Conservation (phyloP, 2,329 filamentous ascomycete species). For the Colletotrichum sp. region DNA sequence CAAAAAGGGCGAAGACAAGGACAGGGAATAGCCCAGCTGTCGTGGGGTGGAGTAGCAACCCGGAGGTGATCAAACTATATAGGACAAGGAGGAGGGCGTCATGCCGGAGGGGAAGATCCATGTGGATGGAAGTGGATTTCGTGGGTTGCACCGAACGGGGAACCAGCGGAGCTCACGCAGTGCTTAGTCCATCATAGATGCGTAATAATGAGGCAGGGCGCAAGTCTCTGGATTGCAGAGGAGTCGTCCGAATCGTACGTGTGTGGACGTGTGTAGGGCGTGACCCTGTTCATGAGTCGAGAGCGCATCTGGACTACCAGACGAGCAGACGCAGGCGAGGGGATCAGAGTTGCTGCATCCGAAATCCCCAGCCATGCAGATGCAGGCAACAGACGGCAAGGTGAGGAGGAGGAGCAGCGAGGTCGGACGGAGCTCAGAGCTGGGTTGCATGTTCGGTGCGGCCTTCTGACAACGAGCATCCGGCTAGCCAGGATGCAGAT, state of each 20-base stretch:
- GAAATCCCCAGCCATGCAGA: background rate
- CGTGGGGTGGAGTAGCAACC: constrained; percentile 2
- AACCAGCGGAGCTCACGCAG: background rate
- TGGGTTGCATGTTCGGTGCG: background rate
- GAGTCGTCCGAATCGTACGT: background rate
- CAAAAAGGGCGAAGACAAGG: constrained; percentile 6
- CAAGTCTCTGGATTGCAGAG: background rate
- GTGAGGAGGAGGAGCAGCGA: background rate
- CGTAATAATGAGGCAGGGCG: background rate
- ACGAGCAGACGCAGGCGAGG: background rate
- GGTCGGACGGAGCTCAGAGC: background rate
- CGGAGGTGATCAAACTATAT: constrained; percentile 23
- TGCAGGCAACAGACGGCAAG: background rate
- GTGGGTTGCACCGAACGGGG: constrained; percentile 8
- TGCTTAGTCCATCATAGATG: background rate
- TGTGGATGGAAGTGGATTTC: background rate
- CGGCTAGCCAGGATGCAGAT: background rate
- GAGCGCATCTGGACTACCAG: background rate
- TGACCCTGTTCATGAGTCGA: background rate
- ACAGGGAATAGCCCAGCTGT: constrained; percentile 8
- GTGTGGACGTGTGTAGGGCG: background rate
- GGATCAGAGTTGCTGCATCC: background rate
- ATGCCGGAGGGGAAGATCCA: constrained; percentile 13
- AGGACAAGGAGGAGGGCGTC: constrained; percentile 11
- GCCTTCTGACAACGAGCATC: background rate